Conservation (phyloP, 2,329 filamentous ascomycete genomes). For the Parafenestella ontariensis region DNA sequence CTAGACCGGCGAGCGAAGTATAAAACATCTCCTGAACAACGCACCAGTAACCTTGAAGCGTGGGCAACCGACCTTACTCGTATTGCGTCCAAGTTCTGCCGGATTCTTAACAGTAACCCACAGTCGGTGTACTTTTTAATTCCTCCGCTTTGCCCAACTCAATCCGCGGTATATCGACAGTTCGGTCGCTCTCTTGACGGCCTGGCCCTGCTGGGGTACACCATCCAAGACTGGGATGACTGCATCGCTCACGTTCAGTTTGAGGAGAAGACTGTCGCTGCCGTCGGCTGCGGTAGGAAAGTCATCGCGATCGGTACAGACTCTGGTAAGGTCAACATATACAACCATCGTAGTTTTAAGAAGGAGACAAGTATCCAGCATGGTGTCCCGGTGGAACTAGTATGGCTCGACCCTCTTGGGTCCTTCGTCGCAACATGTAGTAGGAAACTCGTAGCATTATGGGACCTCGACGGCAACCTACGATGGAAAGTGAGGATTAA, state of each 20-base stretch:
- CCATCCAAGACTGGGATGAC: background rate
- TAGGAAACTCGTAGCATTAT: background rate
- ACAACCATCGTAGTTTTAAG: conserved; percentile 1
- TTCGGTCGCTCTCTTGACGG: background rate
- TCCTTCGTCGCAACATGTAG: background rate
- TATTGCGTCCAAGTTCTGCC: background rate
- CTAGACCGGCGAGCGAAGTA: conserved; percentile 3
- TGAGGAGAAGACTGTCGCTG: background rate
- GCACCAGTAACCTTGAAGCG: background rate
- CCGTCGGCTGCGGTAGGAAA: background rate
- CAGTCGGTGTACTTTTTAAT: background rate
- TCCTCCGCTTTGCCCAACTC: conserved; percentile 1
- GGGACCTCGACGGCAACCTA: background rate
- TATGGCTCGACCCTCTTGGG: background rate
- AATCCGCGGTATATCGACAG: background rate
- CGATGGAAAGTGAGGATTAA: background rate
- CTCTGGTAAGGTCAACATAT: background rate
- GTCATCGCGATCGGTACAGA: background rate
- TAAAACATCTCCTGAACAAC: background rate
- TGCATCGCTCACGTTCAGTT: background rate
- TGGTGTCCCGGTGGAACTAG: background rate
- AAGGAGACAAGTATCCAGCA: background rate
- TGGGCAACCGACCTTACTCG: conserved; percentile 1
- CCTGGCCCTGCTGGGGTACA: background rate
- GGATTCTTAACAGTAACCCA: background rate